Base-by-base conservation (phyloP, 129 eudicot species). In the Flaveria sonorensis region DNA sequence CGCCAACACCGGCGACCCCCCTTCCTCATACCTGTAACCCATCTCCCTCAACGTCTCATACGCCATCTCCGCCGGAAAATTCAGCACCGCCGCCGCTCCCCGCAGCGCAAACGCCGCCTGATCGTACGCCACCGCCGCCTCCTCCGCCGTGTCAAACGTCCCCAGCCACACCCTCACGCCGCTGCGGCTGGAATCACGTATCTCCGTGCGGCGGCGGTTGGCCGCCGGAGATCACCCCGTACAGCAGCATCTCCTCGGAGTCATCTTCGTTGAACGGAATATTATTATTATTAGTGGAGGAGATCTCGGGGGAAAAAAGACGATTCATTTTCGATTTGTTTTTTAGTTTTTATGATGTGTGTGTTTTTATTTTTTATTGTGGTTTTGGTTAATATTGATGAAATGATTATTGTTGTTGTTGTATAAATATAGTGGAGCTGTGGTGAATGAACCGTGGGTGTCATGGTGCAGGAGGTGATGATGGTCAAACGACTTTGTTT, bases 101-200 rank as follows among this genome's bases (percentile, higher is more conserved):
- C 87, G 78, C 57, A 79, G 66, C 3, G 78, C 73, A 32, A 69
- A 79, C 20, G 84, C 87, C 2, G 87, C 87, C 47, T 83, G 87
- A 21, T 83, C 87, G 16, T 83, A 83, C 0, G 87, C 87, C 26
- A 79, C 32, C 45, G 87, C 87, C 46, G 86, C 86, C n/a, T 79
- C 86, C 62, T 83, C 81, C 1, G 86, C 83, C 1, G 86, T 74
- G 52, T 83, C 87, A 63, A 83, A 83, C 39, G 87, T 83, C 23
- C 84, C 87, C 12, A 83, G 20, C 87, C 87, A 83, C 4, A 83
- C 87, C 48, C 87, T 69, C 30, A 79, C 84, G 0, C 87, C 84
- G 45, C 79, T 83, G 14, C 83, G 79, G 0, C 83, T 83, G 7
- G 86, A 78, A 68, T 83, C 83, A 43, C 86, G 82, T 78, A 83